phyloP scores from a whole-genome alignment of 208 protist species.

The Phytomonas sp. region DNA sequence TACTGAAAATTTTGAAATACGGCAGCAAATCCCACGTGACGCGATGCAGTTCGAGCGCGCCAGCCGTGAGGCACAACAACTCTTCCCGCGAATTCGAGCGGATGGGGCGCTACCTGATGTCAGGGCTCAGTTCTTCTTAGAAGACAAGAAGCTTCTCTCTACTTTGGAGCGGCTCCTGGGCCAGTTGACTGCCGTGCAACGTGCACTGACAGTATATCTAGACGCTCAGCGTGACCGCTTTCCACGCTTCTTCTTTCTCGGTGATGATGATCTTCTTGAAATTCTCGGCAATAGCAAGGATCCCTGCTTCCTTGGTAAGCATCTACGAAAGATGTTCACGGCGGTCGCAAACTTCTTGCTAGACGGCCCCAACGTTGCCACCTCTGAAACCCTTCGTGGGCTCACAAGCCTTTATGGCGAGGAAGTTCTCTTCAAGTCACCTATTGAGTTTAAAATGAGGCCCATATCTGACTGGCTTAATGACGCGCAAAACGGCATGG shows the following conservation, averaged over 20 bases:
- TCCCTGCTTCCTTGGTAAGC: conserved; percentile 91
- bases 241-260: conserved; percentile 99
- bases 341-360: conserved; percentile 89
- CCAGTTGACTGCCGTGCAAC: conserved; percentile 93
- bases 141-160: conserved; percentile 81
- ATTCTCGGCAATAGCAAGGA: conserved; percentile 98
- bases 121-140: conserved; percentile 84
- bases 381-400: conserved; percentile 50
- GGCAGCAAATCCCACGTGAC: conserved; percentile 93
- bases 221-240: conserved; percentile 96
- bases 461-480: conserved; percentile 94
- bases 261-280: conserved; percentile 99
- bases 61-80: conserved; percentile 83
- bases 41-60: conserved; percentile 90
- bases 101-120: conserved; percentile 27
- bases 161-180: conserved; percentile 90
- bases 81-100: not conserved
- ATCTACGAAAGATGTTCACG: conserved; percentile 99
- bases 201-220: conserved; percentile 96
- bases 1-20: conserved; percentile 91
- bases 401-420: conserved; percentile 93
- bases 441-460: conserved; percentile 47
- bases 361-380: conserved; percentile 12
- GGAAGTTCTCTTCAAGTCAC: conserved; percentile 56
- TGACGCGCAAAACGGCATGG: conserved; percentile 89